phyloP scores from a whole-genome alignment of 176 grass and related monocot genomes.

The Oryza coarctata region DNA sequence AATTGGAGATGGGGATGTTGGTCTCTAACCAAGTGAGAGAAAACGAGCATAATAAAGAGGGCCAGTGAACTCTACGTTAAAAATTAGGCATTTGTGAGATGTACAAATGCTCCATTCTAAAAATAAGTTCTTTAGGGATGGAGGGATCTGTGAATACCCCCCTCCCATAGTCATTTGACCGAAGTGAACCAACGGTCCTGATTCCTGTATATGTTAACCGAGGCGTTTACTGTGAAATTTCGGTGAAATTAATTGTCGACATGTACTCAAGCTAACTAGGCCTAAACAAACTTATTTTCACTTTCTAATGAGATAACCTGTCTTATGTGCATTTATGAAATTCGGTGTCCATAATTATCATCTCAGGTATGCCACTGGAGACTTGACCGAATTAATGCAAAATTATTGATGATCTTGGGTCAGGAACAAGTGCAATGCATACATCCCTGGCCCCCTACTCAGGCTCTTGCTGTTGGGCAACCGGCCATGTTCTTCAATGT shows the following conservation, averaged over 20 bases:
- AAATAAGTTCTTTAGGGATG: no score
- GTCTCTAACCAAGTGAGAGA: no score
- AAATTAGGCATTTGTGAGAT: no score
- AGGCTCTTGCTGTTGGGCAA: background rate
- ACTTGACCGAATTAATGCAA: background rate
- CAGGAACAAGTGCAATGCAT: background rate
- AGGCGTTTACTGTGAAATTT: background rate
- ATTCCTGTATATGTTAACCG: background rate
- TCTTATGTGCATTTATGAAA: background rate
- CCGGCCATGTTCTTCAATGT: conserved; percentile 7
- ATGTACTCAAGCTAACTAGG: background rate
- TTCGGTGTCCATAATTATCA: background rate
- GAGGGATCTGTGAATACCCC: no score
- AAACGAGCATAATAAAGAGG: no score
- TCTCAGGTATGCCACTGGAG: background rate
- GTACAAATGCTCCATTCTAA: no score
- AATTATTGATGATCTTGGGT: background rate
- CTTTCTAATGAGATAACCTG: background rate
- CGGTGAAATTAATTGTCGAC: background rate
- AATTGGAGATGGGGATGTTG: no score
- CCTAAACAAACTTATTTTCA: background rate
- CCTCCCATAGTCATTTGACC: background rate
- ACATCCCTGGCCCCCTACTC: no score
- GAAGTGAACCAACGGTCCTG: background rate
- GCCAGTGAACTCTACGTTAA: no score